These are phyloP conservation scores for Hemisphaericaspora lyxosophila DNA, from an alignment of 1,139 yeast species.

Conservation along the genomic window DNA sequence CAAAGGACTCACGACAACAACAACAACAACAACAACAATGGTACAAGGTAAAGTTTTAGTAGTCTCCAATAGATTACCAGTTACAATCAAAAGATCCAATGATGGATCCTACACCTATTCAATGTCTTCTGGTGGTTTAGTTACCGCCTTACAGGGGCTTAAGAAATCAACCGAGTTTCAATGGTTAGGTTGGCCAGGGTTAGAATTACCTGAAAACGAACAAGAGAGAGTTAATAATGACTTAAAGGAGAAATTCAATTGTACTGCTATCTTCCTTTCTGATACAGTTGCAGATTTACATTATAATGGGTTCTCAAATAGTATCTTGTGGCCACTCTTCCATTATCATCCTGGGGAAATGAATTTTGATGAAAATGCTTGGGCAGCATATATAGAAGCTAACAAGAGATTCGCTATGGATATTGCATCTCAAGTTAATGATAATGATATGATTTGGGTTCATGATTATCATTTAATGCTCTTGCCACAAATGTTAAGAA, in stretches of 20 bases:
- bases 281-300: conserved; percentile 93
- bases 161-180: conserved; percentile 83
- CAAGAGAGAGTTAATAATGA: conserved; percentile 68
- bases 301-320: conserved; percentile 92
- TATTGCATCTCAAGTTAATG: conserved; percentile 69
- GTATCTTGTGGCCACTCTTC: conserved; percentile 94
- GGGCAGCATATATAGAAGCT: conserved; percentile 98
- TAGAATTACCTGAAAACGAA: conserved; percentile 80
- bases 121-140: conserved; percentile 97
- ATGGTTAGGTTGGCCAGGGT: conserved; percentile 98
- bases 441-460: conserved; percentile 92
- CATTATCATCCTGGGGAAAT: conserved; percentile 99
- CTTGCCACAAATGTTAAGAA: conserved; percentile 84
- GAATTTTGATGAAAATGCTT: conserved; percentile 95
- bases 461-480: conserved; percentile 98
- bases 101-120: conserved; percentile 65
- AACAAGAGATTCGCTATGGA: conserved; percentile 78
- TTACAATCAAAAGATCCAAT: conserved; percentile 71
- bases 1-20: neutral
- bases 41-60: conserved; percentile 74
- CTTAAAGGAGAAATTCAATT: conserved; percentile 73
- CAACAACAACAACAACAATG: conserved; percentile 16
- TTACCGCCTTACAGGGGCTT: conserved; percentile 91
- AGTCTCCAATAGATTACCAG: conserved; percentile 93
- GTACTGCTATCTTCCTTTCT: conserved; percentile 83